A percentile compares a stretch with the other conserved stretches of the same genome.
Conservation (phyloP, 768 basidiomycete species). For the Collybiopsis luxurians region DNA sequence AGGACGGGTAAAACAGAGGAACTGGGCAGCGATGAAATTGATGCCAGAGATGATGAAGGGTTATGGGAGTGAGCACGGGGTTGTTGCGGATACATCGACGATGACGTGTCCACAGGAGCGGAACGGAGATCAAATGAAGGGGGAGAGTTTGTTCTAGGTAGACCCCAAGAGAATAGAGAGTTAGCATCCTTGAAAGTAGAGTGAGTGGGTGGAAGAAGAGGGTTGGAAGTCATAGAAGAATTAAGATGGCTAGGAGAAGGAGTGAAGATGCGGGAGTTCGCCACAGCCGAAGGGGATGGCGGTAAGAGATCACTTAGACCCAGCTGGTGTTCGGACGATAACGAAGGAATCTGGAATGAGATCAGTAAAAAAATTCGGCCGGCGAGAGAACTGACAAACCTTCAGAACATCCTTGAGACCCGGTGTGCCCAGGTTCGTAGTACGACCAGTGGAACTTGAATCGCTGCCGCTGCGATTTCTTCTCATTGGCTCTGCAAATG, state of each 20-base stretch:
- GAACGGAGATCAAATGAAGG: conserved; percentile 23
- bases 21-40: conserved; percentile 22
- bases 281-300: conserved; percentile 60
- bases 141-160: conserved; percentile 28
- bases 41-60: conserved; percentile 30
- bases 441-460: conserved; percentile 32
- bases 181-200: conserved; percentile 20
- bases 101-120: conserved; percentile 18
- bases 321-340: conserved; percentile 68
- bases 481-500: conserved; percentile 34
- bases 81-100: conserved; percentile 21
- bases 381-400: conserved; percentile 30
- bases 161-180: conserved; percentile 34
- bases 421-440: conserved; percentile 39
- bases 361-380: background rate
- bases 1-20: conserved; percentile 42
- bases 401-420: conserved; percentile 74
- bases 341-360: conserved; percentile 53
- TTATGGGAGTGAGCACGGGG: conserved; percentile 23
- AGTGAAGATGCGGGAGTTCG: conserved; percentile 32
- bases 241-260: conserved; percentile 38
- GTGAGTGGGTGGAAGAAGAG: conserved; percentile 13
- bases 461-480: conserved; percentile 51
- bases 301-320: conserved; percentile 70
- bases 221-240: conserved; percentile 16